Conservation (phyloP, 129 eudicot species). For the Glebionis coronaria region DNA sequence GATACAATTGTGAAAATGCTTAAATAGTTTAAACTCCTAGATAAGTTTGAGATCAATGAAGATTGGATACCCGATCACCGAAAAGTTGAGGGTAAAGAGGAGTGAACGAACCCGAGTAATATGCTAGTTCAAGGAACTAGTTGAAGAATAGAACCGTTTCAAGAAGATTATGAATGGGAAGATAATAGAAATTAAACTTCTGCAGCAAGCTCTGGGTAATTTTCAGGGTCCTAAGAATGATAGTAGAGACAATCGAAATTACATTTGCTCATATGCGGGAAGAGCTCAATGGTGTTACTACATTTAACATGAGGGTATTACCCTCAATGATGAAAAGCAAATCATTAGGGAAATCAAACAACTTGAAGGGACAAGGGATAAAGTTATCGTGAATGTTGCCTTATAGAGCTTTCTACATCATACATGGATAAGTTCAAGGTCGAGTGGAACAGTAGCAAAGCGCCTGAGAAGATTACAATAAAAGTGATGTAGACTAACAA, state of each 20-base stretch:
- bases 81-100: slow-evolving; percentile 60
- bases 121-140: slow-evolving; percentile 33
- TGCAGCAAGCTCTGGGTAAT: slow-evolving; percentile 66
- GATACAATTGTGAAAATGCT: too few relatives aligned
- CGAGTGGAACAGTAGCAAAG: too few relatives aligned
- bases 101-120: slow-evolving; percentile 57
- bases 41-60: slow-evolving; percentile 36
- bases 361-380: too few relatives aligned
- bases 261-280: slow-evolving; percentile 63
- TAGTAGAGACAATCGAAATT: slow-evolving; percentile 36
- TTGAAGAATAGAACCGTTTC: slow-evolving; percentile 61
- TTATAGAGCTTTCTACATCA: too few relatives aligned
- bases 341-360: slow-evolving; percentile 7
- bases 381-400: too few relatives aligned
- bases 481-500: too few relatives aligned
- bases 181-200: slow-evolving; percentile 70
- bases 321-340: slow-evolving; percentile 86
- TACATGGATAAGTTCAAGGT: too few relatives aligned
- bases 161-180: slow-evolving; percentile 57
- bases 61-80: slow-evolving; percentile 43
- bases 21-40: too few relatives aligned
- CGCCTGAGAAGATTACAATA: too few relatives aligned
- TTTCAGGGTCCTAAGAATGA: slow-evolving; percentile 42
- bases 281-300: slow-evolving; percentile 67
- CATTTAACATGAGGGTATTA: slow-evolving; percentile 38